A percentile compares a stretch with the other conserved stretches of the same genome.
Conservation (phyloP, 176 grass and related monocot genomes). For the Raddia guianensis region DNA sequence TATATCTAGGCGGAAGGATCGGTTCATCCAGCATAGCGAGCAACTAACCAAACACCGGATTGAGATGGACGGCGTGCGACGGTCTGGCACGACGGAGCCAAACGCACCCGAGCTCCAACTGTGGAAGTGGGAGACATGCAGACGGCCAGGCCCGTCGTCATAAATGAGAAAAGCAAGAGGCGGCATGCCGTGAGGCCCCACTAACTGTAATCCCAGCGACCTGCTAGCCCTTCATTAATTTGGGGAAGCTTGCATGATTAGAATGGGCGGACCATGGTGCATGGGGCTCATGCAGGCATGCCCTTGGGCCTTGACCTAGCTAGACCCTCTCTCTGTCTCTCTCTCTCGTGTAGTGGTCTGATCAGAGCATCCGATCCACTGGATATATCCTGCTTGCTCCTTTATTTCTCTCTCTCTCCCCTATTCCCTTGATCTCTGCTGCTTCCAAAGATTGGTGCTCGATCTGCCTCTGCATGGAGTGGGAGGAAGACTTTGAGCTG, state of each 20-base stretch:
- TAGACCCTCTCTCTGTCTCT: too few species aligned
- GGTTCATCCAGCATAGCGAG: too few species aligned
- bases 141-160: background rate
- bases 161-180: slow-evolving; percentile 43
- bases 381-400: background rate
- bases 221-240: slow-evolving; percentile 35
- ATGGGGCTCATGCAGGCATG: background rate
- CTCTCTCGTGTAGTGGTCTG: background rate
- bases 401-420: background rate
- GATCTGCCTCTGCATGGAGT: slow-evolving; percentile 22
- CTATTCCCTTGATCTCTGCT: slow-evolving; percentile 2
- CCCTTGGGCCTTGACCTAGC: too few species aligned
- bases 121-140: background rate
- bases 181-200: background rate
- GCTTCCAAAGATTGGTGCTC: slow-evolving; percentile 37
- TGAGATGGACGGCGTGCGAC: too few species aligned
- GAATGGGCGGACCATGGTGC: slow-evolving; percentile 29
- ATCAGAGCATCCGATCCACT: slow-evolving; percentile 27
- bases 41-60: too few species aligned
- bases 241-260: slow-evolving; percentile 51
- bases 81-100: too few species aligned
- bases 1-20: too few species aligned
- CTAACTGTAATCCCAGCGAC: slow-evolving; percentile 17
- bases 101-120: background rate
- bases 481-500: background rate